Conservation (phyloP, 139 green algal genomes). For the Volvox reticuliferus region DNA sequence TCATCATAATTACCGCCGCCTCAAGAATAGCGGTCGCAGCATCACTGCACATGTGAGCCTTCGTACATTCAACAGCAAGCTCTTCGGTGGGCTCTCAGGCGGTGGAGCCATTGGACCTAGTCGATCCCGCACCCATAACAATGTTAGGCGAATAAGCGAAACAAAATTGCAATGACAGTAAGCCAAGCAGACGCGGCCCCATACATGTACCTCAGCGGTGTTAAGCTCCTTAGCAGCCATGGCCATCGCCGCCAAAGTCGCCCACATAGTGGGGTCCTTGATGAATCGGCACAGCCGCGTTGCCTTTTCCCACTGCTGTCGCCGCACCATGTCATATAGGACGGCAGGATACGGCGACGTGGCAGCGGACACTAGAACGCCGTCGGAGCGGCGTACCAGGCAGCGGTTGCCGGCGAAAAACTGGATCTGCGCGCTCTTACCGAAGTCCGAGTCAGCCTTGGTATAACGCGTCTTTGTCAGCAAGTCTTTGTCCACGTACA, state of each 20-base stretch:
- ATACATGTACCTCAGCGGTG: constrained; percentile 68
- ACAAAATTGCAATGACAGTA: no score
- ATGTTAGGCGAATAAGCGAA: no score
- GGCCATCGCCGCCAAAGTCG: constrained; percentile 77
- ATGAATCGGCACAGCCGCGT: constrained; percentile 82
- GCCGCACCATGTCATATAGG: constrained; percentile 73
- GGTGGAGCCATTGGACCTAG: no score
- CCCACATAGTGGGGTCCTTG: constrained; percentile 83
- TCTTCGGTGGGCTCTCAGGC: no score
- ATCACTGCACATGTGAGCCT: no score
- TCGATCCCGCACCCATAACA: no score
- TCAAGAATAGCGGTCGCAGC: no score
- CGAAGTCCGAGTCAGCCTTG: constrained; percentile 65
- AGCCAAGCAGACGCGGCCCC: no score
- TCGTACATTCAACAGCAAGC: no score
- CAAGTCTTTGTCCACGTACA: constrained; percentile 80
- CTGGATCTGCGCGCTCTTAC: constrained; percentile 65
- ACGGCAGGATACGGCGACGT: constrained; percentile 68
- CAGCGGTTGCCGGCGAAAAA: constrained; percentile 61
- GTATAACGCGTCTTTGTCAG: constrained; percentile 65
- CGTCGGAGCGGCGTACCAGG: constrained; percentile 69
- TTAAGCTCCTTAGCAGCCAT: constrained; percentile 77
- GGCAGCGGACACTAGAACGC: constrained; percentile 65
- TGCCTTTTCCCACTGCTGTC: constrained; percentile 79
- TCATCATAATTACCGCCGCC: no score